These are phyloP conservation scores for Metschnikowia santaceciliae DNA, from an alignment of 805 yeast species.

Conservation along the genomic window DNA sequence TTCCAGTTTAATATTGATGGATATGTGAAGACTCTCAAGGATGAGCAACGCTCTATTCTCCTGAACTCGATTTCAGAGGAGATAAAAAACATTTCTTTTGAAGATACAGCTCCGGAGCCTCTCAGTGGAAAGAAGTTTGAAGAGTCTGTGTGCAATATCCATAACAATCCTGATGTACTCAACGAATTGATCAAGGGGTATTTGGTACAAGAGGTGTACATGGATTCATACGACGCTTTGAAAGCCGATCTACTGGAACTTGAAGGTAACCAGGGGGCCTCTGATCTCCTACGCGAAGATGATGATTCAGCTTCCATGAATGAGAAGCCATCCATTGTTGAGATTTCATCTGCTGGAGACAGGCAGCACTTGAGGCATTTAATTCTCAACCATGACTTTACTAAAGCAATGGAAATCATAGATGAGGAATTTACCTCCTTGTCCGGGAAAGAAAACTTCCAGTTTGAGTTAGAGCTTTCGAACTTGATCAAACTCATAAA, in stretches of 20 bases:
- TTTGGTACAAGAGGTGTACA: slow-evolving; percentile 36
- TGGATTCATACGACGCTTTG: slow-evolving; percentile 33
- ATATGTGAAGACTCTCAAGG: slow-evolving; percentile 47
- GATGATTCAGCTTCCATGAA: neutral
- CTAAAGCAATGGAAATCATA: slow-evolving; percentile 7
- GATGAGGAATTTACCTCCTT: slow-evolving; percentile 4
- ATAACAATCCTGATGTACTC: slow-evolving; percentile 26
- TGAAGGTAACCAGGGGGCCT: slow-evolving; percentile 9
- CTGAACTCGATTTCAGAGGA: slow-evolving; percentile 8
- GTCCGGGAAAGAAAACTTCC: slow-evolving; percentile 7
- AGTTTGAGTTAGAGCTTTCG: slow-evolving; percentile 26
- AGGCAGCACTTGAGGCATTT: slow-evolving; percentile 6
- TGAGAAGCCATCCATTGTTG: neutral
- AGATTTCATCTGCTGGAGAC: slow-evolving; percentile 4
- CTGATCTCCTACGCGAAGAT: neutral
- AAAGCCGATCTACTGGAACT: slow-evolving; percentile 28
- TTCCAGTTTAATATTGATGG: slow-evolving; percentile 59
- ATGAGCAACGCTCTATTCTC: slow-evolving; percentile 5
- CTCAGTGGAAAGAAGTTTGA: slow-evolving; percentile 14
- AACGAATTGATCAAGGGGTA: slow-evolving; percentile 36
- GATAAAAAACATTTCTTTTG: neutral
- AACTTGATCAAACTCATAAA: slow-evolving; percentile 24
- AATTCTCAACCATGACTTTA: slow-evolving; percentile 7
- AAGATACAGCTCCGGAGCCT: neutral
- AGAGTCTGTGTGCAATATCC: slow-evolving; percentile 20